Base-by-base conservation (phyloP, 306 rosid genomes). In the Datisca glomerata region DNA sequence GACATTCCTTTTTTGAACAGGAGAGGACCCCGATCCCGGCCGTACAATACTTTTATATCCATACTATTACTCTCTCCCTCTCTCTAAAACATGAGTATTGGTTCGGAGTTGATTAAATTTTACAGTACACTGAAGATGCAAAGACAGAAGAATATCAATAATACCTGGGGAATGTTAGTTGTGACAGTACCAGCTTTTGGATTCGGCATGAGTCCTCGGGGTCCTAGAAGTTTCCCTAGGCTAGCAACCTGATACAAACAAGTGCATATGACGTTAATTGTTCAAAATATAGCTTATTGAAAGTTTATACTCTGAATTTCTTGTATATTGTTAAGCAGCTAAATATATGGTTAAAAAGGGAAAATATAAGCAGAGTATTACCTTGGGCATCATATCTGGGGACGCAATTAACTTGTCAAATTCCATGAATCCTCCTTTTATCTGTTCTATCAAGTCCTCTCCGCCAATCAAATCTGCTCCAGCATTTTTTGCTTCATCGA, bases 301-400 rank as follows among this genome's bases (percentile, higher is more conserved):
- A n/a, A n/a, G n/a, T n/a, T n/a, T n/a, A n/a, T n/a, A n/a, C n/a
- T n/a, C n/a, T n/a, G n/a, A n/a, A n/a, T n/a, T n/a, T n/a, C n/a
- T n/a, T n/a, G n/a, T n/a, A n/a, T n/a, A n/a, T n/a, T n/a, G n/a
- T n/a, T n/a, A n/a, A n/a, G n/a, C n/a, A n/a, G n/a, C n/a, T n/a
- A 25, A 8, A 25, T 25, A 4, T 25, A 8, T 25, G 8, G 31
- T 16, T n/a, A 49, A 25, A 60, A 21, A 36, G 53, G 34, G 48
- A 68, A 46, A 36, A 60, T 47, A 55, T 31, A 37, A 56, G 33
- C 48, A 45, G 61, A 69, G 63, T 45, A 59, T 57, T 73, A 83
- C 97, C 97, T 89, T 89, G 14, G 97, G 93, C 97, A 89, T 89
- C 97, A 89, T 83, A 66, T 91, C 98, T 25, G 98, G 98, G 24